Percentiles rank a stretch among this genome's conserved stretches.
Conservation (phyloP, 2,329 filamentous ascomycete species). For the Ceratocystis harringtonii region DNA sequence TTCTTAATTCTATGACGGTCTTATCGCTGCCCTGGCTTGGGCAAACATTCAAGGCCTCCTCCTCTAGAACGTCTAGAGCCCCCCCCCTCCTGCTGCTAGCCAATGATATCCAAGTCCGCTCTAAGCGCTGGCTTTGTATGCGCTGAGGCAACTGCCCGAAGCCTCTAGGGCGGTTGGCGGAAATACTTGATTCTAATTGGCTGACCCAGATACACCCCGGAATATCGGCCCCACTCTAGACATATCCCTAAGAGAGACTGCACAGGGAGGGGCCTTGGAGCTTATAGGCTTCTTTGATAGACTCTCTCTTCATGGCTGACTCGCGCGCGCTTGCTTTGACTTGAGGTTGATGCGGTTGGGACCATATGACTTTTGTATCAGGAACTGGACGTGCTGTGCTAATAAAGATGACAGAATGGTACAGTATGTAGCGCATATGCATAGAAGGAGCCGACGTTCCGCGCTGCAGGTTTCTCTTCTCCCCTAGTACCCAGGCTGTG, state of each 20-base stretch:
- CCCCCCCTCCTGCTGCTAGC: neutral
- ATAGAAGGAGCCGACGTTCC: neutral
- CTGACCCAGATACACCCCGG: neutral
- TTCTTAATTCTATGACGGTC: no score
- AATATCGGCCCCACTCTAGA: slow-evolving; percentile 1
- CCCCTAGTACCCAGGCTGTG: no score
- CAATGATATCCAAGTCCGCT: neutral
- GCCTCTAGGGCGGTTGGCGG: neutral
- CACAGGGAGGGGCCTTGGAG: neutral
- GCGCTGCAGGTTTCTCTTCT: neutral
- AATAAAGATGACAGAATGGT: neutral
- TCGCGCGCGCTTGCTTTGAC: neutral
- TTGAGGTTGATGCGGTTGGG: neutral
- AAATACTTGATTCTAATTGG: neutral
- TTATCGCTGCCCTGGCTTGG: no score
- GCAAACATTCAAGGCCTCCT: no score
- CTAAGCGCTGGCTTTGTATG: neutral
- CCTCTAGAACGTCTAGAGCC: neutral
- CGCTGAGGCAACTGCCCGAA: slow-evolving; percentile 2
- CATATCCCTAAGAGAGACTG: neutral
- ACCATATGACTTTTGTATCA: neutral
- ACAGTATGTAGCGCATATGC: no score
- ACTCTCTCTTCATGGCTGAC: neutral
- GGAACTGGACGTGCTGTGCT: neutral
- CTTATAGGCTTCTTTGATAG: no score